Evolutionary conservation across 495 filamentous ascomycete genomes (phyloP).

Genomic region (Penicillium nucicola): DNA sequence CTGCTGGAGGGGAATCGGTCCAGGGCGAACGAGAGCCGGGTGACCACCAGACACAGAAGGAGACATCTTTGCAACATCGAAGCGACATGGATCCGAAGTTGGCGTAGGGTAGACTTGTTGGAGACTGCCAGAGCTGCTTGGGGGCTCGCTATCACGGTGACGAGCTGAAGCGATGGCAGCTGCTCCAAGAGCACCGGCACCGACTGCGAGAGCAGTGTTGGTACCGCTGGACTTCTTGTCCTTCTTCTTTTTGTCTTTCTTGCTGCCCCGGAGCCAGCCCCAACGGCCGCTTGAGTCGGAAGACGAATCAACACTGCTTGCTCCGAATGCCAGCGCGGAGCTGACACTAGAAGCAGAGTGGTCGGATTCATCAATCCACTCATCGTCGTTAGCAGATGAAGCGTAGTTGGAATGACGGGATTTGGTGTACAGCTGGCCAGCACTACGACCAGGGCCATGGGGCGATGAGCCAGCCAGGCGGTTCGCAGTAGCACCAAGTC

Average conservation of each 20-base stretch:
- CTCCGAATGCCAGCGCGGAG: constrained; percentile 57
- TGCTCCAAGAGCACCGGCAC: constrained; percentile 29
- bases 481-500: constrained; percentile 55
- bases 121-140: constrained; percentile 35
- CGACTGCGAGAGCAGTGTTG: constrained; percentile 25
- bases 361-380: constrained; percentile 59
- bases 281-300: constrained; percentile 55
- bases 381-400: constrained; percentile 41
- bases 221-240: constrained; percentile 28
- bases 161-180: constrained; percentile 32
- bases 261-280: constrained; percentile 58
- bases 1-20: constrained; percentile 53
- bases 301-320: constrained; percentile 46
- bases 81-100: constrained; percentile 58
- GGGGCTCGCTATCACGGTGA: constrained; percentile 20
- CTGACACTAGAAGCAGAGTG: constrained; percentile 45
- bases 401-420: constrained; percentile 26
- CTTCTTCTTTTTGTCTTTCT: constrained; percentile 41
- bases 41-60: constrained; percentile 42
- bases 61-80: constrained; percentile 49
- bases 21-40: constrained; percentile 47
- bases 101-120: constrained; percentile 55
- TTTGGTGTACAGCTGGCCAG: constrained; percentile 41
- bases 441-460: constrained; percentile 22
- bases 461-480: constrained; percentile 47